Evolutionary conservation across 306 rosid species (phyloP), one percentile per base, ranked within the genome.

Genomic region (Mimosa bimucronata): DNA sequence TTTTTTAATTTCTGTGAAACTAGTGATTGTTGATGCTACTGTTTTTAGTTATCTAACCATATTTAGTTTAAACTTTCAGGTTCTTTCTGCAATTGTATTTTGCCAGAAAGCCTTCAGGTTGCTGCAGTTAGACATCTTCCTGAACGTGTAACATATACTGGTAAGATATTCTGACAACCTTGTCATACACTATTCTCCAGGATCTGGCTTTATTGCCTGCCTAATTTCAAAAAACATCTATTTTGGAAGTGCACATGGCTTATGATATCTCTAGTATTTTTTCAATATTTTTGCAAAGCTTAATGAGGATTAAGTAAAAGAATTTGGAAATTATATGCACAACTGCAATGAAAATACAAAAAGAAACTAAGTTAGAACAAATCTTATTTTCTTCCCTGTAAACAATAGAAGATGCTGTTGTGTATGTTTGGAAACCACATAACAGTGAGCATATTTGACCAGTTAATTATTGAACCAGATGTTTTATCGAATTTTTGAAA

Each of bases 71-170:
- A 79, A 82, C 72, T 90, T 86, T 86, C 99, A 93, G 99, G 97
- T 84, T 91, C 99, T 57, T 90, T 88, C 85, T 96, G 99, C 86
- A 93, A 90, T 79, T 96, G 99, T 90, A 94, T 96, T 90, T 90
- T 93, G 58, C 99, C 99, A 21, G 99, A 91, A 84, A 90, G 85
- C 86, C 89, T 96, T 85, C 97, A 93, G 77, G 90, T 90, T 62
- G 80, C 88, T 50, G 93, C 98, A 80, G 97, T 93, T 66, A 87
- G 93, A 83, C 98, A 89, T 85, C 89, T 90, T 80, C 94, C 98
- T 10, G 98, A 93, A 76, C 91, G 74, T 78, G 85, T 85, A 6
- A 12, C 84, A 68, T 83, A 80, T 82, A 80, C 98, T 44, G 97
- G 98, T 96, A 80, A 85, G 93, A 64, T 31, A 77, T 53, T 69